Conservation (phyloP, 495 filamentous ascomycete species). For the Lasiosphaeria miniovina region DNA sequence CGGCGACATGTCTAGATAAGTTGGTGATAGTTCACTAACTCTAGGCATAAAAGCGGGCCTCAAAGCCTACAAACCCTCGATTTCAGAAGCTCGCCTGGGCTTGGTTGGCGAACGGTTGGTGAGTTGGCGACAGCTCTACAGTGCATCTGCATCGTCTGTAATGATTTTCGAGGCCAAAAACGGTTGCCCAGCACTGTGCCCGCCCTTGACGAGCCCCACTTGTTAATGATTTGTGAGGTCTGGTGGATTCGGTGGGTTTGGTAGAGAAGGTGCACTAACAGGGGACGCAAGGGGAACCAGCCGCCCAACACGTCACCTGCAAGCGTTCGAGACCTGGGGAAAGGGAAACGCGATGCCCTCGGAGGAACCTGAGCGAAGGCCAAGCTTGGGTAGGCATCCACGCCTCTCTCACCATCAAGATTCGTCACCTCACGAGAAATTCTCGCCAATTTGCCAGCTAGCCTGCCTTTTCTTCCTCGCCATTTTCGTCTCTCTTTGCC, state of each 20-base stretch:
- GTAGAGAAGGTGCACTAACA: background rate
- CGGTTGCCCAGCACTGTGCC: background rate
- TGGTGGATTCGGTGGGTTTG: background rate
- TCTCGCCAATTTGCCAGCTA: background rate
- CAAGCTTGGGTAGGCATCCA: slow-evolving; percentile 25
- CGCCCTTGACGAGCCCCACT: background rate
- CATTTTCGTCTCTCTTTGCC: too few relatives aligned
- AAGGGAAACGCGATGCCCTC: slow-evolving; percentile 26
- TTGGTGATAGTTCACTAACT: too few relatives aligned
- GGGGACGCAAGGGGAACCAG: background rate
- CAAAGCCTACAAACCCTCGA: too few relatives aligned
- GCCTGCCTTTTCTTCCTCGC: too few relatives aligned
- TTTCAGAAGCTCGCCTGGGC: too few relatives aligned
- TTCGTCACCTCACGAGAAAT: background rate
- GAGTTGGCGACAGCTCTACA: too few relatives aligned
- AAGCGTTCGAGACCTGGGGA: slow-evolving; percentile 13
- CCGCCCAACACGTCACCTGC: slow-evolving; percentile 12
- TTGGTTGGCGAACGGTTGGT: too few relatives aligned
- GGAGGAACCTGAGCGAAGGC: slow-evolving; percentile 12
- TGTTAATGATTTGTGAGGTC: background rate
- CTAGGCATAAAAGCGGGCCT: too few relatives aligned
- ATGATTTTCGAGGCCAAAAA: background rate
- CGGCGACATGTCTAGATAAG: too few relatives aligned
- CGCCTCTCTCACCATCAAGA: background rate
- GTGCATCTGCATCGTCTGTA: background rate